These are phyloP conservation scores for Yamadazyma tumulicola DNA, from an alignment of 805 yeast genomes.

Conservation along the genomic window DNA sequence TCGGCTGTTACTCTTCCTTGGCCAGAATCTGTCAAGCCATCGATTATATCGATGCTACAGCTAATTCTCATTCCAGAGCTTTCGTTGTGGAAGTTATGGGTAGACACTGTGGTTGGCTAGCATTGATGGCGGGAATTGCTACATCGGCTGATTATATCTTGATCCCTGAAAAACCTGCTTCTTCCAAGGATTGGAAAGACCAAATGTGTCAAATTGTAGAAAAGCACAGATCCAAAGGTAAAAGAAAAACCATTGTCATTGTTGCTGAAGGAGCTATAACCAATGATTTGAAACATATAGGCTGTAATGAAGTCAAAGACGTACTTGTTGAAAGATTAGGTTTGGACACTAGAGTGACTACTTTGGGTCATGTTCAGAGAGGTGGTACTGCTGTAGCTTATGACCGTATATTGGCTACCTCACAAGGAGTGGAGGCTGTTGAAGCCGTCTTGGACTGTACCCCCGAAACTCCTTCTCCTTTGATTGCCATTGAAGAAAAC, in stretches of 20 bases:
- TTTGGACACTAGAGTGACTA: slow-evolving; percentile 91
- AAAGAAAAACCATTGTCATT: slow-evolving; percentile 91
- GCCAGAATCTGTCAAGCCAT: slow-evolving; percentile 91
- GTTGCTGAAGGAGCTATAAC: slow-evolving; percentile 98
- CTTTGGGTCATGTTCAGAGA: slow-evolving; percentile 96
- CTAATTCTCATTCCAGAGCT: slow-evolving; percentile 94
- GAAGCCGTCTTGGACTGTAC: slow-evolving; percentile 85
- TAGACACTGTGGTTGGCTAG: slow-evolving; percentile 99
- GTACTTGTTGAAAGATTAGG: slow-evolving; percentile 74
- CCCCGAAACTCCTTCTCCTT: slow-evolving; percentile 90
- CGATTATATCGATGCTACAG: slow-evolving; percentile 97
- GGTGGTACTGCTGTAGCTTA: slow-evolving; percentile 98
- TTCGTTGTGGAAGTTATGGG: slow-evolving; percentile 99
- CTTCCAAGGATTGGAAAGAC: slow-evolving; percentile 69
- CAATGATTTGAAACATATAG: slow-evolving; percentile 72
- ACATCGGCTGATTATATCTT: slow-evolving; percentile 93
- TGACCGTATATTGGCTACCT: slow-evolving; percentile 86
- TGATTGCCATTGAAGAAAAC: slow-evolving; percentile 88
- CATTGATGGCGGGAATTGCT: slow-evolving; percentile 94
- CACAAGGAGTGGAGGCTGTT: slow-evolving; percentile 98
- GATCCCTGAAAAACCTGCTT: slow-evolving; percentile 91
- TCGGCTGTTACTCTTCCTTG: slow-evolving; percentile 92
- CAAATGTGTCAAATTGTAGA: slow-evolving; percentile 71
- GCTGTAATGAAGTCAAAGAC: slow-evolving; percentile 75
- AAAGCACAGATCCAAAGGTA: slow-evolving; percentile 82